Percentiles rank a stretch among this genome's conserved stretches.
These are phyloP conservation scores for Cutaneotrichosporon daszewskae DNA, from an alignment of 1,284 basidiomycete species.

Conservation along the genomic window DNA sequence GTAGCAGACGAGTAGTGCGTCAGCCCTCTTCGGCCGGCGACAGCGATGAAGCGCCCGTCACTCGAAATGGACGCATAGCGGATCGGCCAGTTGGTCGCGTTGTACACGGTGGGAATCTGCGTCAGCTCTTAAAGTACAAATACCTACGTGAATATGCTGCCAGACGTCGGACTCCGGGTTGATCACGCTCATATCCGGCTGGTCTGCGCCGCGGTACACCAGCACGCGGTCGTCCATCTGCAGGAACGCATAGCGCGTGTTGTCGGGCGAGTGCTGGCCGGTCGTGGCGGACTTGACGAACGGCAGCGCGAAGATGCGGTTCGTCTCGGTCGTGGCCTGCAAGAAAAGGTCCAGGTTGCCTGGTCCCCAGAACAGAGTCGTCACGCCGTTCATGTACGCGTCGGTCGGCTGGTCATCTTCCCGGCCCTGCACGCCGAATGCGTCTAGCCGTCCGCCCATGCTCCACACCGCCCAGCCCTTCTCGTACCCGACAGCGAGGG, in stretches of 20 bases:
- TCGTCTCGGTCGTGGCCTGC: conserved; percentile 45
- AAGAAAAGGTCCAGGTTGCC: conserved; percentile 82
- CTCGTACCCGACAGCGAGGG: conserved; percentile 91
- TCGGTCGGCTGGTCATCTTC: conserved; percentile 54
- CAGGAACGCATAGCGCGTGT: conserved; percentile 74
- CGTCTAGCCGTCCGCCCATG: conserved; percentile 71
- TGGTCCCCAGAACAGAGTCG: conserved; percentile 69
- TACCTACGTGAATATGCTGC: conserved; percentile 82
- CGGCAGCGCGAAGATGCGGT: conserved; percentile 66
- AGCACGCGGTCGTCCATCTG: conserved; percentile 91
- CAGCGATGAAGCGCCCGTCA: conserved; percentile 86
- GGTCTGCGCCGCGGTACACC: conserved; percentile 94
- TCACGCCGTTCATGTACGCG: conserved; percentile 69
- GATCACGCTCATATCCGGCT: conserved; percentile 96
- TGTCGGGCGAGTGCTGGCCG: conserved; percentile 74
- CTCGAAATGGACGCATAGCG: conserved; percentile 84
- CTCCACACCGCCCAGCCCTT: conserved; percentile 88
- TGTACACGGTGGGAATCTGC: conserved; percentile 82
- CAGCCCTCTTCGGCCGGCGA: conserved; percentile 85
- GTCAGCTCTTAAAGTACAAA: too few species aligned
- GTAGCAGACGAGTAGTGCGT: conserved; percentile 91
- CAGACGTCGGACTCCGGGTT: conserved; percentile 98
- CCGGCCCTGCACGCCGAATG: conserved; percentile 58
- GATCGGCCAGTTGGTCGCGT: conserved; percentile 91
- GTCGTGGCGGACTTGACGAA: conserved; percentile 94